Base-by-base conservation (phyloP, 2,329 filamentous ascomycete genomes). In the Acrodontium crateriforme region DNA sequence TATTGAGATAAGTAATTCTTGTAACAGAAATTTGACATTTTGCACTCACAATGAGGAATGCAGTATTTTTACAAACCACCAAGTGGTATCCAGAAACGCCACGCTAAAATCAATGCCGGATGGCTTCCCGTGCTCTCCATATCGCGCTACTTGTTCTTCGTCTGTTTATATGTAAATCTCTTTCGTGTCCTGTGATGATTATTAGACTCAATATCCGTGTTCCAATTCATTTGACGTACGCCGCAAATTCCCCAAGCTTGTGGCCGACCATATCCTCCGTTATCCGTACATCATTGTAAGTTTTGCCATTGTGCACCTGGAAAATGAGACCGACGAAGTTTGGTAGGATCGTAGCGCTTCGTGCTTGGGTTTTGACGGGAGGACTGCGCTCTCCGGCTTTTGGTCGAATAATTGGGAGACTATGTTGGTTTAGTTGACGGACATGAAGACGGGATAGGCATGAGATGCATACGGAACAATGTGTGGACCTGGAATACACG, bases 181-280 rank as follows among this genome's bases (percentile, higher is more conserved):
- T 78, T 78, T 42, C 75, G 62, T 29, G 75, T 80, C 35, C 74
- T 79, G 43, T n/a, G n/a, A 20, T n/a, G n/a, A 8, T 8, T 20
- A n/a, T 20, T 8, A 20, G 18, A 8, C 8, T 20, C 18, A 8
- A n/a, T n/a, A 20, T 20, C 18, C 18, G 8, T 20, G 18, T 8
- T 8, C 8, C 18, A 8, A 8, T 8, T 8, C 2, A 4, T 9
- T 13, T 12, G 9, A 72, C 82, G 49, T 70, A 93, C 84, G 72
- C 64, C 37, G 83, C 75, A 54, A 93, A 94, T 59, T 94, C 85
- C 45, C 85, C 85, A 42, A 94, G 66, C 60, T 93, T 94, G 58
- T 89, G 79, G 29, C 85, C 85, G 27, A 94, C 85, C 85, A 94
- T 94, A 49, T 93, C 81, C 54, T 93, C 85, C 10, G 84, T 92